Evolutionary conservation across 2,329 filamentous ascomycete species (phyloP).

Genomic region (Fusarium humuli): DNA sequence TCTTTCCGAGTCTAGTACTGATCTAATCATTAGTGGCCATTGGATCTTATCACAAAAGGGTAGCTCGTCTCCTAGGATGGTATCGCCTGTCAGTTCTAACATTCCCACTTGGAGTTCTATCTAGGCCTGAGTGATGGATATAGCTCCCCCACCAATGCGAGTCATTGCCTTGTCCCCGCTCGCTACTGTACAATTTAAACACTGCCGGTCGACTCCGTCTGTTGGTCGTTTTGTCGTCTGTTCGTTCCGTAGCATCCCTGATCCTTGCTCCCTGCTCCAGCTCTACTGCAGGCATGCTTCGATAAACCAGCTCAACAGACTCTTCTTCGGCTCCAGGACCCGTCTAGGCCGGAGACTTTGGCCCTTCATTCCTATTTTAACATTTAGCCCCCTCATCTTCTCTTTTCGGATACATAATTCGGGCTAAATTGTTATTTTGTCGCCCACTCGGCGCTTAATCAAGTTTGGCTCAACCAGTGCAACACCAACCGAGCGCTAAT

Average conservation of each 20-base stretch:
- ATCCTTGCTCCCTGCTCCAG: constrained; percentile 34
- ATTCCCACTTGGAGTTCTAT: constrained; percentile 18
- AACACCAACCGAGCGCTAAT: constrained; percentile 44
- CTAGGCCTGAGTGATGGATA: constrained; percentile 32
- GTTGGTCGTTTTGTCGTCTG: constrained; percentile 27
- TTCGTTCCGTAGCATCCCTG: constrained; percentile 30
- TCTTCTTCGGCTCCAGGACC: constrained; percentile 12
- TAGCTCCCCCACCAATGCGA: constrained; percentile 45
- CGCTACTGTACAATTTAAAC: constrained; percentile 18
- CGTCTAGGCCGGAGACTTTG: constrained; percentile 29
- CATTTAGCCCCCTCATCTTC: constrained; percentile 24
- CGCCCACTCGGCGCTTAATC: constrained; percentile 40
- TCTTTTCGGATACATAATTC: constrained; percentile 28
- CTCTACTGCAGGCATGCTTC: neutral
- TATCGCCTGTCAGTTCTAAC: constrained; percentile 19
- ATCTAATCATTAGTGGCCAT: constrained; percentile 1
- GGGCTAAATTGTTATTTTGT: constrained; percentile 46
- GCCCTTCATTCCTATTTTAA: constrained; percentile 20
- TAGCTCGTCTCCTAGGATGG: constrained; percentile 8
- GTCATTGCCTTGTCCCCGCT: constrained; percentile 41
- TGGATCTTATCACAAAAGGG: constrained; percentile 3
- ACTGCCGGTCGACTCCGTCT: constrained; percentile 38
- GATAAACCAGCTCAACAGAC: constrained; percentile 2
- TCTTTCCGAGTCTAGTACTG: neutral
- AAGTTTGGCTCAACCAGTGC: constrained; percentile 33